Conservation (phyloP, 805 yeast species). For the Candida taoyuanica region DNA sequence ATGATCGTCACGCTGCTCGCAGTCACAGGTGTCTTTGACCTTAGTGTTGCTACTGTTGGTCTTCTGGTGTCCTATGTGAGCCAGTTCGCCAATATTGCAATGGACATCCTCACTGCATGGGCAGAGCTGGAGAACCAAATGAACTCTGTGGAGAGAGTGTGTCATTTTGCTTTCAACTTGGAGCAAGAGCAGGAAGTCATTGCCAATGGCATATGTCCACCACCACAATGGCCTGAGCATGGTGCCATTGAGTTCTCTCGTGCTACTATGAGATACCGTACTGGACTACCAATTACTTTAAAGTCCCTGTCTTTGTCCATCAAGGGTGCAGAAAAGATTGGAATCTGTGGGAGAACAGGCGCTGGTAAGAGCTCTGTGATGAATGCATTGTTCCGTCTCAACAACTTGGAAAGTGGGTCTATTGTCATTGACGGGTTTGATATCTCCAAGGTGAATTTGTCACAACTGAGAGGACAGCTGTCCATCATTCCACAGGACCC, state of each 20-base stretch:
- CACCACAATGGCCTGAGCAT: constrained; percentile 17
- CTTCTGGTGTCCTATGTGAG: constrained; percentile 58
- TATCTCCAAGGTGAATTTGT: constrained; percentile 52
- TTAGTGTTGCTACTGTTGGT: constrained; percentile 61
- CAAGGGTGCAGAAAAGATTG: constrained; percentile 50
- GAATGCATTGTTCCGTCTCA: constrained; percentile 52
- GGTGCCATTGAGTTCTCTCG: constrained; percentile 44
- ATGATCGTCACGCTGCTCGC: constrained; percentile 54
- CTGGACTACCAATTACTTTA: constrained; percentile 58
- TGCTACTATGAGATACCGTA: constrained; percentile 59
- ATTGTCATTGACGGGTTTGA: constrained; percentile 63
- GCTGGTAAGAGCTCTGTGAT: constrained; percentile 60
- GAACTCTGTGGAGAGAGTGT: constrained; percentile 69
- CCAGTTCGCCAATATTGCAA: constrained; percentile 35
- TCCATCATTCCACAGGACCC: constrained; percentile 81
- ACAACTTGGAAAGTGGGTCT: constrained; percentile 52
- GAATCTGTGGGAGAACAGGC: constrained; percentile 64
- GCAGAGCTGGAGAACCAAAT: constrained; percentile 69
- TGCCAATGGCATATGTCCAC: constrained; percentile 29
- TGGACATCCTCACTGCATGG: constrained; percentile 41
- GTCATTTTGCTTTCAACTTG: constrained; percentile 57
- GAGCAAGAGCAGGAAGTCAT: constrained; percentile 61
- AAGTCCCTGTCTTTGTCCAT: constrained; percentile 45
- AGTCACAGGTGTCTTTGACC: constrained; percentile 50
- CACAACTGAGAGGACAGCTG: constrained; percentile 54